Conservation (phyloP, 208 protist species). For the Leishmania tropica region DNA sequence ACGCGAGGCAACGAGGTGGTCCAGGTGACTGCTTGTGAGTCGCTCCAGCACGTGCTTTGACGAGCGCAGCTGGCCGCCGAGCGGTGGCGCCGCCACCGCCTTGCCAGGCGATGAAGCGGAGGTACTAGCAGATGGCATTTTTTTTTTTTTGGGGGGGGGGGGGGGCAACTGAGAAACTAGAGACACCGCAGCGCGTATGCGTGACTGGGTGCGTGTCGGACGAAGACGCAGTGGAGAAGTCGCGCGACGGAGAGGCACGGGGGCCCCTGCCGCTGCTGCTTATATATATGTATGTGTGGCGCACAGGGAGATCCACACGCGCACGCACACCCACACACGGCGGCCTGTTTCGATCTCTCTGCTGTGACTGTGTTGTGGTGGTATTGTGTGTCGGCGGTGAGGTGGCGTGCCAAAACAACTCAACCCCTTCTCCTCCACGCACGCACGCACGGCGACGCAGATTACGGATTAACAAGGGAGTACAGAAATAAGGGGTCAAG, state of each 20-base stretch:
- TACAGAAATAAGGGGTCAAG: neutral
- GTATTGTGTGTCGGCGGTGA: neutral
- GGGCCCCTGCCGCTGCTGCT: neutral
- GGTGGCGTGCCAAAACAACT: neutral
- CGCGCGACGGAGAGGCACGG: neutral
- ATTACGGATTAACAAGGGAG: neutral
- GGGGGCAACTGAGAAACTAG: neutral
- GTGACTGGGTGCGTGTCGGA: neutral
- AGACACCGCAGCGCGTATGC: neutral
- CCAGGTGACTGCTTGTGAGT: slow-evolving; percentile 31
- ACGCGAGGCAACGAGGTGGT: slow-evolving; percentile 52
- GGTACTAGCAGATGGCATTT: slow-evolving; percentile 6
- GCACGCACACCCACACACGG: neutral
- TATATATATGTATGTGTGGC: neutral
- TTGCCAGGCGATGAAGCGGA: slow-evolving; percentile 1
- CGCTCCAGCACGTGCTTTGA: slow-evolving; percentile 33
- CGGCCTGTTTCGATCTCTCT: neutral
- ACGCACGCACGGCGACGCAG: neutral
- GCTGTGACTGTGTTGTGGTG: neutral
- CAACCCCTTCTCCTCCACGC: neutral
- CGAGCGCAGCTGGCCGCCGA: slow-evolving; percentile 29
- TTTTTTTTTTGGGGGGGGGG: no score
- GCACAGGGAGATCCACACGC: neutral
- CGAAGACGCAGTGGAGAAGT: neutral
- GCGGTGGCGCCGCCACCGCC: slow-evolving; percentile 7